Percentiles rank a stretch among this genome's conserved stretches.
Evolutionary conservation across 768 basidiomycete genomes (phyloP).

Genomic region (Boletus eberwhitei): DNA sequence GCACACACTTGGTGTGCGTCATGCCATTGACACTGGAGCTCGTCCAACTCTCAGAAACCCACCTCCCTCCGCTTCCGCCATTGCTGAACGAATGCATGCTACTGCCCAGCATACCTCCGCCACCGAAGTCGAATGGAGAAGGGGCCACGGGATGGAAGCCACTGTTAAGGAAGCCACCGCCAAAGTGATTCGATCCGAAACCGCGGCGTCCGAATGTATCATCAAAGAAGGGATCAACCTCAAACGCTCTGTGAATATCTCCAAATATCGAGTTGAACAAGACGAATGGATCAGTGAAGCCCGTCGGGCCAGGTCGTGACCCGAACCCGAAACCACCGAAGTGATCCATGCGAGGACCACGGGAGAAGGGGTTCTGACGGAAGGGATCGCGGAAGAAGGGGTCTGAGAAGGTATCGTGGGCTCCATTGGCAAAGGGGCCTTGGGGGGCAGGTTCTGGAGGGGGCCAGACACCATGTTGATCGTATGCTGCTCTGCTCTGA

Average conservation of each 20-base stretch:
- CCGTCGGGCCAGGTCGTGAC: conserved; percentile 13
- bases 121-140: conserved; percentile 10
- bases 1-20: conserved; percentile 54
- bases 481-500: conserved; percentile 62
- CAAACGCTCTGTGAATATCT: conserved; percentile 37
- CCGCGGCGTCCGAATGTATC: conserved; percentile 18
- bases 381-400: conserved; percentile 22
- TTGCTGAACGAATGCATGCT: conserved; percentile 11
- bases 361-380: conserved; percentile 6
- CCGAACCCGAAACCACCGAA: conserved; percentile 27
- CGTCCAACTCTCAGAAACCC: conserved; percentile 56
- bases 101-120: conserved; percentile 14
- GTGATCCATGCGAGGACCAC: conserved; percentile 25
- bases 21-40: conserved; percentile 64
- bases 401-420: conserved; percentile 15
- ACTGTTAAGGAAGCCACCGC: conserved; percentile 9
- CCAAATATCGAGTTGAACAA: conserved; percentile 74
- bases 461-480: conserved; percentile 72
- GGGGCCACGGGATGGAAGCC: conserved; percentile 8
- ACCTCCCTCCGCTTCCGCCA: conserved; percentile 23
- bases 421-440: conserved; percentile 11
- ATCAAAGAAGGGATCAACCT: conserved; percentile 36
- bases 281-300: conserved; percentile 72
- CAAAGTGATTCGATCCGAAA: conserved; percentile 12
- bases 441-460: conserved; percentile 41